These are phyloP conservation scores for Tricladium varicosporioides DNA, from an alignment of 2,329 filamentous ascomycete species.

Conservation along the genomic window DNA sequence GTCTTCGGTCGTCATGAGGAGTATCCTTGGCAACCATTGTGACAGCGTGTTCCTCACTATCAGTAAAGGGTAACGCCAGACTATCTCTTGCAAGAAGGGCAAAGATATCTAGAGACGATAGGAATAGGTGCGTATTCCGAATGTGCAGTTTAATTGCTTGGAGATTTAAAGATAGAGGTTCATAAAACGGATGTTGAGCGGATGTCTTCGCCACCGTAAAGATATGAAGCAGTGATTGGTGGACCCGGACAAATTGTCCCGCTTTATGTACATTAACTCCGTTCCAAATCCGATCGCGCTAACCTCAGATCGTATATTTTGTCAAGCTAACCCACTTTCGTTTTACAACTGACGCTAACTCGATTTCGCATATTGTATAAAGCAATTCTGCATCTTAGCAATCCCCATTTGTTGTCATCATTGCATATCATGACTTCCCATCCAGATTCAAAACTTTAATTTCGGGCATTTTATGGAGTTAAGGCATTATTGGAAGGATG, in stretches of 20 bases:
- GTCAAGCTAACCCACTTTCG: not conserved
- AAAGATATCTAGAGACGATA: no score
- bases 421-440: not conserved
- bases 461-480: no score
- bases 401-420: not conserved
- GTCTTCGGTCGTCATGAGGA: slow-evolving; percentile 10
- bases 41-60: not conserved
- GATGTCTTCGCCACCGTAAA: no score
- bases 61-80: no score
- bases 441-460: no score
- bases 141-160: no score
- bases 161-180: no score
- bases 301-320: not conserved
- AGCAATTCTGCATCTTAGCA: not conserved
- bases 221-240: not conserved
- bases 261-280: no score
- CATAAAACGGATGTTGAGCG: no score
- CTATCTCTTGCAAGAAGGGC: no score
- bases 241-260: not conserved
- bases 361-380: not conserved
- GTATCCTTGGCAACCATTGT: not conserved
- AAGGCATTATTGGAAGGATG: no score
- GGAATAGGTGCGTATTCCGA: no score
- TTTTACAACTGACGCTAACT: not conserved
- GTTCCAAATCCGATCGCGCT: not conserved